Evolutionary conservation across 2,329 filamentous ascomycete genomes (phyloP).

Genomic region (Helicocarpus griseus): DNA sequence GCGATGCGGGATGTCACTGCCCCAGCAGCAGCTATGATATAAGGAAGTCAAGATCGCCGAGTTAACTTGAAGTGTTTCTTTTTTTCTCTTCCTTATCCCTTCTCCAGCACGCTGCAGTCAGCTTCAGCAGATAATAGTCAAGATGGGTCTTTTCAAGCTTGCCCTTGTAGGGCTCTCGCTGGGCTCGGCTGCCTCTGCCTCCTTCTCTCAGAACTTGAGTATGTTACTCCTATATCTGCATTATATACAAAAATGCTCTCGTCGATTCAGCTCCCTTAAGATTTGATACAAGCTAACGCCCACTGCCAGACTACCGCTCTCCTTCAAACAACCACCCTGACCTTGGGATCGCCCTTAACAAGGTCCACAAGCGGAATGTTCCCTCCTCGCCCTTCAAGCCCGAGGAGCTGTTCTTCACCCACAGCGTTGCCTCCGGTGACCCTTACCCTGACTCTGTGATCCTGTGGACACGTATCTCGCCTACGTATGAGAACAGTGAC

Average conservation of each 20-base stretch:
- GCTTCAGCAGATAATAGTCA: not conserved
- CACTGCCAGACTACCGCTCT: slow-evolving; percentile 45
- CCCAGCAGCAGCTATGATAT: too few relatives aligned
- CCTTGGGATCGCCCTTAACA: slow-evolving; percentile 55
- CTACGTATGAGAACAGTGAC: slow-evolving; percentile 35
- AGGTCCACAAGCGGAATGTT: slow-evolving; percentile 48
- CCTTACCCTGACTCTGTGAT: slow-evolving; percentile 36
- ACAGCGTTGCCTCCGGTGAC: slow-evolving; percentile 47
- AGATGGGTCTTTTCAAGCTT: slow-evolving; percentile 2
- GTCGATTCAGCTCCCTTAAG: not conserved
- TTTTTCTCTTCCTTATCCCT: not conserved
- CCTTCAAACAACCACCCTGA: slow-evolving; percentile 55
- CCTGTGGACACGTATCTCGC: slow-evolving; percentile 34
- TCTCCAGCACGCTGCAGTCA: not conserved
- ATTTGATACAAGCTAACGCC: not conserved
- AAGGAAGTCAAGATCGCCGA: not conserved
- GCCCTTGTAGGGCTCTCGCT: not conserved
- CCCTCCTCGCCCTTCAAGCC: slow-evolving; percentile 36
- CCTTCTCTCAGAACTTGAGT: slow-evolving; percentile 4
- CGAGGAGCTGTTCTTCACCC: slow-evolving; percentile 51
- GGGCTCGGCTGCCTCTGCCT: not conserved
- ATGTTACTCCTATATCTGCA: not conserved
- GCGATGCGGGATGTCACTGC: not conserved
- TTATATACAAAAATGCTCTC: not conserved
- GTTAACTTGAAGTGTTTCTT: not conserved